Conservation (phyloP, 345 rosid species). For the Syzygium aromaticum region DNA sequence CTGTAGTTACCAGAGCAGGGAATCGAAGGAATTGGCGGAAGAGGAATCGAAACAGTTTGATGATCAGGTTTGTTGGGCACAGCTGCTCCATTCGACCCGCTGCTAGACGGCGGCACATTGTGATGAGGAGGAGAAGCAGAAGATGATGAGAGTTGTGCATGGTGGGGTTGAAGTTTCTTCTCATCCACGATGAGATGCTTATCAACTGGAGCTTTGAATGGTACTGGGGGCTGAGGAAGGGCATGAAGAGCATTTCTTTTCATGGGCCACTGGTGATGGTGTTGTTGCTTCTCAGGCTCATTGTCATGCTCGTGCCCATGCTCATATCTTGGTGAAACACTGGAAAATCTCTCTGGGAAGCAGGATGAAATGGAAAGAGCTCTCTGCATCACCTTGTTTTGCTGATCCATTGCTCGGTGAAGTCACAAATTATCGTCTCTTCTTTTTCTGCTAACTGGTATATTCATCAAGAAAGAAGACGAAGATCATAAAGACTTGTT, state of each 20-base stretch:
- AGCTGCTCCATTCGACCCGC: not conserved
- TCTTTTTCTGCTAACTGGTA: not conserved
- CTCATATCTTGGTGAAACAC: not conserved
- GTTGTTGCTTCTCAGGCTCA: not conserved
- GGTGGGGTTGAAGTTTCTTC: not conserved
- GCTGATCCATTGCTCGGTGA: not conserved
- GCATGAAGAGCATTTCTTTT: not conserved
- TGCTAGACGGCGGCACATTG: not conserved
- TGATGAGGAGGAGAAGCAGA: not conserved
- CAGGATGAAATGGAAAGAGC: slow-evolving; percentile 1
- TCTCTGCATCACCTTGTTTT: not conserved
- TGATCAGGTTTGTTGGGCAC: not conserved
- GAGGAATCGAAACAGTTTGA: not conserved
- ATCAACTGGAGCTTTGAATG: not conserved
- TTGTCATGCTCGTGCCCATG: not conserved
- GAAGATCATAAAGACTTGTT: not conserved
- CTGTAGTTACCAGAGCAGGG: not conserved
- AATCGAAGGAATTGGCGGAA: not conserved
- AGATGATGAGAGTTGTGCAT: not conserved
- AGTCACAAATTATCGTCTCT: not conserved
- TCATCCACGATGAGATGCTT: not conserved
- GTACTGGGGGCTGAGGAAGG: not conserved
- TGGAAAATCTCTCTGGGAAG: not conserved
- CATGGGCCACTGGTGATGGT: not conserved
- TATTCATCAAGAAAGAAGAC: not conserved